Evolutionary conservation across 352 stramenopile genomes (phyloP).

Genomic region (Globisporangium canariense): DNA sequence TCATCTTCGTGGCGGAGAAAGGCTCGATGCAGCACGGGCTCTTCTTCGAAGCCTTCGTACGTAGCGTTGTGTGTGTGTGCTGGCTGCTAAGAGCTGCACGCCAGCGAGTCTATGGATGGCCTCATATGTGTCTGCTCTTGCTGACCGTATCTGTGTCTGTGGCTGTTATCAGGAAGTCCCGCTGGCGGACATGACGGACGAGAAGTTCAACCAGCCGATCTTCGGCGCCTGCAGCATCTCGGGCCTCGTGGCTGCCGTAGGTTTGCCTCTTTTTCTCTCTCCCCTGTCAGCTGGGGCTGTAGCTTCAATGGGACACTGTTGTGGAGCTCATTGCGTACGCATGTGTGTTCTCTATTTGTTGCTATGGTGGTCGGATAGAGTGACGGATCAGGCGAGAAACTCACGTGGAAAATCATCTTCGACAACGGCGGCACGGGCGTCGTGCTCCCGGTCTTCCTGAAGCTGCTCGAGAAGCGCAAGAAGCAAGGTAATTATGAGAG

Average conservation of each 20-base stretch:
- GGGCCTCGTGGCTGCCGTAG: conserved; percentile 57
- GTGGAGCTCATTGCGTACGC: not conserved
- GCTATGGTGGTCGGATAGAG: not conserved
- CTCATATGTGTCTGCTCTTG: not conserved
- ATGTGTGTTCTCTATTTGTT: not conserved
- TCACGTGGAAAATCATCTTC: conserved; percentile 82
- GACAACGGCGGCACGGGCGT: conserved; percentile 80
- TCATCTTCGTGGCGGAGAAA: conserved; percentile 84
- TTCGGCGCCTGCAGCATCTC: conserved; percentile 88
- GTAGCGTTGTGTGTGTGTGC: conserved; percentile 6
- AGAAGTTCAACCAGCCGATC: conserved; percentile 91
- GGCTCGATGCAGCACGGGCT: conserved; percentile 52
- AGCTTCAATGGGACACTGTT: not conserved
- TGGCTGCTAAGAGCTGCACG: not conserved
- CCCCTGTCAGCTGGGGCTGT: not conserved
- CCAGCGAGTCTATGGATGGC: too few species aligned
- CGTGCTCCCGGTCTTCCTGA: conserved; percentile 81
- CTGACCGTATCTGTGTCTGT: not conserved
- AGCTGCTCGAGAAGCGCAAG: conserved; percentile 74
- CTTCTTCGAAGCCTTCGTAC: conserved; percentile 74
- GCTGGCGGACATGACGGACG: conserved; percentile 69
- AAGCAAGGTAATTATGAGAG: conserved; percentile 39
- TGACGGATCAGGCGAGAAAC: conserved; percentile 20
- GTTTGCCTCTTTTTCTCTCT: not conserved
- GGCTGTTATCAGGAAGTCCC: conserved; percentile 53